Base-by-base conservation (phyloP, 2,329 filamentous ascomycete species). In the Claviceps maximensis region DNA sequence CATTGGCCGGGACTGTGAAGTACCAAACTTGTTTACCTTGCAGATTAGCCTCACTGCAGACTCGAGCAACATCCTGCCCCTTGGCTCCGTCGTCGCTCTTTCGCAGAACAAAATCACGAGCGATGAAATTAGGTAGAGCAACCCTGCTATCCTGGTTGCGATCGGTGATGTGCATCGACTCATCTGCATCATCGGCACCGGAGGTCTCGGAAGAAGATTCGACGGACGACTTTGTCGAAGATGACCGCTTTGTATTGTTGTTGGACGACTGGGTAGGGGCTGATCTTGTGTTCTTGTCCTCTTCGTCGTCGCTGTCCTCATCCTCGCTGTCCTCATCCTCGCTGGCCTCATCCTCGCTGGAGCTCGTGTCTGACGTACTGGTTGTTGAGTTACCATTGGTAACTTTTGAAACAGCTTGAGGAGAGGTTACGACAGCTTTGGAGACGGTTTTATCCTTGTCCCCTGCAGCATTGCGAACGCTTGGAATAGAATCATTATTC, bases 11-110 rank as follows among this genome's bases (percentile, higher is more conserved):
- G 3, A 84, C 82, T 10, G 83, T 87, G 60, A 90, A 87, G 65
- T 89, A 87, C 86, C 86, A 90, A 55, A 89, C 73, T 64, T 89
- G 82, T 71, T 88, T 89, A 57, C 83, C 83, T 53, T 80, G 71
- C 8, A 84, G 64, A 59, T 79, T 78, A 52, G 76, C 74, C 54
- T 78, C 72, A 60, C 71, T 76, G 60, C 86, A 80, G 51, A 84
- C 67, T 23, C 76, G 70, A 9, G 75, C 65, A 55, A 79, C 67
- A 61, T 78, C 69, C 59, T 74, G 65, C 62, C 71, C 63, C 23
- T 64, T 67, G 54, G 63, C 57, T n/a, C 63, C 62, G 46, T 65
- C 63, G 27, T 68, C 61, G 13, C 67, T 73, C 57, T 77, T 77
- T 53, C 76, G 75, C 50, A 81, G 66, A 54, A 73, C 69, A 57